Conservation (phyloP, 768 basidiomycete genomes). For the Collybia nuda region DNA sequence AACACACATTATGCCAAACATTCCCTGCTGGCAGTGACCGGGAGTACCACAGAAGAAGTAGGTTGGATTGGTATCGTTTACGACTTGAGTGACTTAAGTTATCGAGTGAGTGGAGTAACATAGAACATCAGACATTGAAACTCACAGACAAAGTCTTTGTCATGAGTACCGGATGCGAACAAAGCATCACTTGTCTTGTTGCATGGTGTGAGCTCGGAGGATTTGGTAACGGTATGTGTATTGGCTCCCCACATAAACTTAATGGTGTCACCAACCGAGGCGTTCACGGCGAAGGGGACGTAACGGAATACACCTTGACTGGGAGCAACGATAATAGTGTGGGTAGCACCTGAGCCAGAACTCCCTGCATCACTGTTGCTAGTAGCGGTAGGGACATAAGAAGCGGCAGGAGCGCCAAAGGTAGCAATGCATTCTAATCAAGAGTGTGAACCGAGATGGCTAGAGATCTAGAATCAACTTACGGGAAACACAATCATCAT, state of each 20-base stretch:
- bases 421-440: conserved; percentile 61
- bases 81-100: conserved; percentile 58
- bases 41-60: conserved; percentile 77
- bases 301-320: conserved; percentile 74
- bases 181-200: conserved; percentile 62
- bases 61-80: conserved; percentile 72
- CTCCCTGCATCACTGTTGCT: conserved; percentile 25
- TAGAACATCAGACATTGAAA: conserved; percentile 5
- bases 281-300: conserved; percentile 74
- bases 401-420: conserved; percentile 42
- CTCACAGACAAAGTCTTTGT: conserved; percentile 63
- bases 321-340: conserved; percentile 79
- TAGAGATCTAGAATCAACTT: conserved; percentile 22
- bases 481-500: conserved; percentile 74
- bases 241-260: conserved; percentile 77
- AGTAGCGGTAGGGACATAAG: conserved; percentile 32
- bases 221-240: conserved; percentile 84
- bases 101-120: conserved; percentile 14
- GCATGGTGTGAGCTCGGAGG: conserved; percentile 64
- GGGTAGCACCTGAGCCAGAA: conserved; percentile 55
- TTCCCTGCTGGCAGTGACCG: conserved; percentile 76
- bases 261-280: conserved; percentile 75
- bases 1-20: conserved; percentile 76
- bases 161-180: conserved; percentile 68
- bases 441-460: conserved; percentile 2